Evolutionary conservation across 2,329 filamentous ascomycete genomes (phyloP).

Genomic region (Penicillium hordei): DNA sequence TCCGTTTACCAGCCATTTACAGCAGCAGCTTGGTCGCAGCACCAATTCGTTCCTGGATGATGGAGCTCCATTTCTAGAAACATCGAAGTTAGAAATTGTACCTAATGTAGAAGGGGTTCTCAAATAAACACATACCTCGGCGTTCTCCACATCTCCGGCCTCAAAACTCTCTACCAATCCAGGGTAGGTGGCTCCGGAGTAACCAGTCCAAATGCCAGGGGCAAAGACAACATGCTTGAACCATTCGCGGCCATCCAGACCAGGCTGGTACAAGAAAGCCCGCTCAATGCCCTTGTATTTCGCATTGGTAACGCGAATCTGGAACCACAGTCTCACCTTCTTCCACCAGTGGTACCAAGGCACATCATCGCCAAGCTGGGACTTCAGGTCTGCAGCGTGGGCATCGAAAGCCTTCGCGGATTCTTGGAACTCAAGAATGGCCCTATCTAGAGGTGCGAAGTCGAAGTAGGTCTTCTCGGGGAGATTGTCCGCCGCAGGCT

Average conservation of each 20-base stretch:
- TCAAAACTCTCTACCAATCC: constrained; percentile 64
- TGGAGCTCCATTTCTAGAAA: constrained; percentile 42
- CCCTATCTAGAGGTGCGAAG: constrained; percentile 50
- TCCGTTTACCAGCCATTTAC: constrained; percentile 10
- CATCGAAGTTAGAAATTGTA: constrained; percentile 7
- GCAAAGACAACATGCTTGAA: constrained; percentile 96
- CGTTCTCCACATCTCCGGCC: constrained; percentile 47
- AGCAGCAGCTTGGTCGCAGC: constrained; percentile 34
- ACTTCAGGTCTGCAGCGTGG: constrained; percentile 47
- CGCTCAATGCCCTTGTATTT: constrained; percentile 85
- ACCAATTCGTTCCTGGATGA: constrained; percentile 39
- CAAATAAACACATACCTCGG: constrained; percentile 49
- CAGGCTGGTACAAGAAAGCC: constrained; percentile 71
- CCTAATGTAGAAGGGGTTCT: neutral
- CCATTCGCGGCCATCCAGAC: constrained; percentile 78
- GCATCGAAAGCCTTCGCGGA: constrained; percentile 54
- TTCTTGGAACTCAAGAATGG: constrained; percentile 51
- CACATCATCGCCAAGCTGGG: constrained; percentile 55
- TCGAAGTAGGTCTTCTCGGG: constrained; percentile 32
- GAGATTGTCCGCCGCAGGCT: constrained; percentile 28
- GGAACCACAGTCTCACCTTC: constrained; percentile 62
- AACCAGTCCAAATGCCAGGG: constrained; percentile 87
- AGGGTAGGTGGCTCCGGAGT: constrained; percentile 70
- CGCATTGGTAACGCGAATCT: constrained; percentile 67
- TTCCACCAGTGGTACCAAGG: constrained; percentile 79